Percentiles rank a stretch among this genome's conserved stretches.
Conservation (phyloP, 1,139 yeast genomes). For the Neolecta irregularis region DNA sequence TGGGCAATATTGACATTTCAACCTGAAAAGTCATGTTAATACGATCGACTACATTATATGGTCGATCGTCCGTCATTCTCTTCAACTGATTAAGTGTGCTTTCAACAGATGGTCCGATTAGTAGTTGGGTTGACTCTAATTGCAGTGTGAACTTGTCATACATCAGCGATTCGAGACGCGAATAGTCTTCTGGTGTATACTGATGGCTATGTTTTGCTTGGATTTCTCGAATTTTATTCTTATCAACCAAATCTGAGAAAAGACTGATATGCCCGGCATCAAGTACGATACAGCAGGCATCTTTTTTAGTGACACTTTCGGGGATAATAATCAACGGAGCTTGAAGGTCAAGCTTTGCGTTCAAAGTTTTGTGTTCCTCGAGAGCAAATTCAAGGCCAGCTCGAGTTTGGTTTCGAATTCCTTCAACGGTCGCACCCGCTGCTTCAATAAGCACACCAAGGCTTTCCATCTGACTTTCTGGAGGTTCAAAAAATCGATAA, state of each 20-base stretch:
- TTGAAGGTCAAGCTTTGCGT: slow-evolving; percentile 72
- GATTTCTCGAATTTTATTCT: slow-evolving; percentile 51
- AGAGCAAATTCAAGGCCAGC: slow-evolving; percentile 85
- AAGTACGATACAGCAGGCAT: slow-evolving; percentile 76
- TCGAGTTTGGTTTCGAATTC: slow-evolving; percentile 74
- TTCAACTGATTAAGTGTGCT: slow-evolving; percentile 55
- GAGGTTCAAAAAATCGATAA: slow-evolving; percentile 66
- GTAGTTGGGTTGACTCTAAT: slow-evolving; percentile 58
- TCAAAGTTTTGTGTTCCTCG: slow-evolving; percentile 83
- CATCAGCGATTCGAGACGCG: slow-evolving; percentile 58
- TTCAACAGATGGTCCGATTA: slow-evolving; percentile 70
- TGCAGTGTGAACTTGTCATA: slow-evolving; percentile 71
- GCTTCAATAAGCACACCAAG: slow-evolving; percentile 86
- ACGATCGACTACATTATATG: slow-evolving; percentile 55
- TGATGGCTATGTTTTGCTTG: slow-evolving; percentile 47
- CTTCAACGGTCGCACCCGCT: slow-evolving; percentile 90
- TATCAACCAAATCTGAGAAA: slow-evolving; percentile 64
- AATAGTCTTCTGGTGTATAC: slow-evolving; percentile 62
- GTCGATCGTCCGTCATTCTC: slow-evolving; percentile 28
- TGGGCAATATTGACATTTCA: slow-evolving; percentile 74
- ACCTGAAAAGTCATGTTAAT: slow-evolving; percentile 56
- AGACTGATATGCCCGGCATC: slow-evolving; percentile 95
- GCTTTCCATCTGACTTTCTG: slow-evolving; percentile 71
- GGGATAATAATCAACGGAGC: slow-evolving; percentile 91
- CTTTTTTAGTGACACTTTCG: slow-evolving; percentile 58